phyloP scores from a whole-genome alignment of 805 yeast species.

The Hanseniaspora mollemarum region DNA sequence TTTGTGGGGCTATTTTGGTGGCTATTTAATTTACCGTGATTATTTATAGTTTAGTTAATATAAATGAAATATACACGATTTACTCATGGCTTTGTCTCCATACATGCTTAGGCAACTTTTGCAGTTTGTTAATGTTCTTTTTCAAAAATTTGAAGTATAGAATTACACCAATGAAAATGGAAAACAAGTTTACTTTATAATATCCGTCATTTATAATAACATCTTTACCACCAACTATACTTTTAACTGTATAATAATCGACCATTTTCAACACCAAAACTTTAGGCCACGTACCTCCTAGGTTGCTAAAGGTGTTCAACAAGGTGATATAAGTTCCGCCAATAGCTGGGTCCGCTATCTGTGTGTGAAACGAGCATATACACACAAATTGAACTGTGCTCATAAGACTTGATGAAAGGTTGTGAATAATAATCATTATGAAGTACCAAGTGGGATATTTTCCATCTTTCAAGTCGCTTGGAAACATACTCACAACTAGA shows the following conservation, averaged over 20 bases:
- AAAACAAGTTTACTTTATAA: constrained; percentile 60
- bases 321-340: constrained; percentile 99
- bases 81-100: constrained; percentile 44
- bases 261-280: constrained; percentile 68
- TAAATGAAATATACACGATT: neutral
- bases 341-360: constrained; percentile 85
- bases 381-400: constrained; percentile 91
- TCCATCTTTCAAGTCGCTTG: constrained; percentile 35
- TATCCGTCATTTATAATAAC: constrained; percentile 59
- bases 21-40: constrained; percentile 24
- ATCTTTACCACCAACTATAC: constrained; percentile 16
- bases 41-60: constrained; percentile 16
- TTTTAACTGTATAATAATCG: constrained; percentile 60
- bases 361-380: constrained; percentile 87
- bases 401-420: constrained; percentile 80
- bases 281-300: constrained; percentile 98
- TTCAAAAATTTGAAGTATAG: constrained; percentile 58
- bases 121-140: constrained; percentile 50
- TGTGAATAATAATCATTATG: constrained; percentile 64
- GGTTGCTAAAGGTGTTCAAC: constrained; percentile 76
- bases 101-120: constrained; percentile 56
- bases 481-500: constrained; percentile 59
- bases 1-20: constrained; percentile 19
- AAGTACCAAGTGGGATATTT: constrained; percentile 38
- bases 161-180: constrained; percentile 54